Base-by-base conservation (phyloP, 345 rosid genomes). In the Noccaea caerulescens region DNA sequence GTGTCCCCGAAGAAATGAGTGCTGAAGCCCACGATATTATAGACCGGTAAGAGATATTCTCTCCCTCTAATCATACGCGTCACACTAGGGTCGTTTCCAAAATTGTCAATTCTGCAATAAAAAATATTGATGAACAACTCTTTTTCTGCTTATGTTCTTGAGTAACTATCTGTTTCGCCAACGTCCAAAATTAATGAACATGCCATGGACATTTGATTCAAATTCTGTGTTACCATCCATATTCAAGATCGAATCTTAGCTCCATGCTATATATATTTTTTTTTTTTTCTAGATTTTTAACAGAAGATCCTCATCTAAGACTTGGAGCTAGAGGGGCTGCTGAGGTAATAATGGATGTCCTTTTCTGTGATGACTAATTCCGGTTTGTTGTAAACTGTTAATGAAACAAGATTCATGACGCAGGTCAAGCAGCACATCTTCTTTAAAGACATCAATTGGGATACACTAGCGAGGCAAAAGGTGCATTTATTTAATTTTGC, bases 241-340 rank as follows among this genome's bases (percentile, higher is more conserved):
- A 20, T 33, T 46, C 54, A 55, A 62, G 13, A 61, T 55, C 2
- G 64, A 47, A 10, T 38, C 37, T 47, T 49, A 39, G 20, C 50
- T 32, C 66, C 34, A 46, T 63, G 11, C 42, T 66, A 50, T 76
- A 20, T 20, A 20, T 20, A 20, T 20, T 0, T 20, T 20, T 42
- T 58, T 67, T 32, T 16, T 63, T 76, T 65, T 82, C 67, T 86
- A 95, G 99, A 72, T 83, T 95, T 57, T 81, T 95, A 80, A 92
- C 97, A 1, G 99, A 95, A 85, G 99, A 92, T 85, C 98, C 98
- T 66, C 72, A 95, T 79, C 89, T 78, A 82, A 95, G 99, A 83
- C 99, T 95, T 76, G 99, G 99, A 70, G 89, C 96, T 30, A 63
- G 85, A 79, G 99, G 99, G 70, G 98, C 98, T 37, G 76, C 90